A percentile compares a stretch with the other conserved stretches of the same genome.
These are phyloP conservation scores for Talinum fruticosum DNA, from an alignment of 148 eudicot species.

Conservation along the genomic window DNA sequence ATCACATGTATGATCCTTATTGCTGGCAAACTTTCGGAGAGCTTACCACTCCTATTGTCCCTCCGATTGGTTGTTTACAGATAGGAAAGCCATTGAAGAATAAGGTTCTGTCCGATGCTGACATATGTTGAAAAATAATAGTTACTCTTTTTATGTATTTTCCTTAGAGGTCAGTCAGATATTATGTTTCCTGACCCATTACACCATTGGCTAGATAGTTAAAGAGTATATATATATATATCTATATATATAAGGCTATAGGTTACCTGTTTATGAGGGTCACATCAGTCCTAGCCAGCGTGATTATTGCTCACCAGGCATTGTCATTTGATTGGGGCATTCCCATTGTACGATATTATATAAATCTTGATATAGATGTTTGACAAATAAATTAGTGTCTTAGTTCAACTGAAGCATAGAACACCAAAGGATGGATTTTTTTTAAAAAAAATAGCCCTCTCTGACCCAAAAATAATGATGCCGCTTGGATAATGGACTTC, in stretches of 20 bases:
- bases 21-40: conserved; percentile 90
- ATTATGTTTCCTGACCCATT: conserved; percentile 33
- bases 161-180: conserved; percentile 29
- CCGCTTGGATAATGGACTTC: too few species aligned
- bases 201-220: conserved; percentile 33
- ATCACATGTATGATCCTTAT: conserved; percentile 64
- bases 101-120: conserved; percentile 54
- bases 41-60: conserved; percentile 54
- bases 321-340: conserved; percentile 19
- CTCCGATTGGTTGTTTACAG: conserved; percentile 65
- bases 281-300: conserved; percentile 19
- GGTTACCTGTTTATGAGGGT: conserved; percentile 18
- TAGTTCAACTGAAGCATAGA: not conserved
- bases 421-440: not conserved
- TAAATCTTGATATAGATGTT: conserved; percentile 26
- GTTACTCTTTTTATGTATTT: conserved; percentile 4
- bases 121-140: conserved; percentile 41
- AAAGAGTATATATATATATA: conserved; percentile 27
- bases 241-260: conserved; percentile 24
- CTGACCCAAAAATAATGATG: too few species aligned
- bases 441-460: too few species aligned
- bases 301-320: conserved; percentile 21
- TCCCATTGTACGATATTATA: conserved; percentile 30
- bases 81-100: conserved; percentile 61
- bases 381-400: conserved; percentile 16